These are phyloP conservation scores for Kwoniella shivajii DNA, from an alignment of 1,284 basidiomycete genomes.

Conservation along the genomic window DNA sequence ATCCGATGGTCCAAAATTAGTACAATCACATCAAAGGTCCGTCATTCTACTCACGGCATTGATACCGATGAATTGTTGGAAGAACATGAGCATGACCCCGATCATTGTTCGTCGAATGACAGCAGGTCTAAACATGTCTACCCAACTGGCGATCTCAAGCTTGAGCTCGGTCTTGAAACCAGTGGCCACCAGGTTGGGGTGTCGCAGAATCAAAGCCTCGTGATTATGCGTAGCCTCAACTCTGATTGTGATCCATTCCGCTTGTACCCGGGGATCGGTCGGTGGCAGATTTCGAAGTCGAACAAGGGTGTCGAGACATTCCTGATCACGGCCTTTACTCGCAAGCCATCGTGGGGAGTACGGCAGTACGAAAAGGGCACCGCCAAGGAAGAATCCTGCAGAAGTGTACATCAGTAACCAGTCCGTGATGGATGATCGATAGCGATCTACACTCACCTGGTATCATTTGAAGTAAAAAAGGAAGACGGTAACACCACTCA, in stretches of 20 bases:
- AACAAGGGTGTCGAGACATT: slow-evolving; percentile 33
- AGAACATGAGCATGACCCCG: slow-evolving; percentile 34
- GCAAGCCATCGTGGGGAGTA: slow-evolving; percentile 66
- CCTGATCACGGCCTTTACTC: slow-evolving; percentile 47
- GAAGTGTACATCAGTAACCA: slow-evolving; percentile 14
- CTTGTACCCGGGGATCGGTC: slow-evolving; percentile 38
- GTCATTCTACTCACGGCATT: slow-evolving; percentile 21
- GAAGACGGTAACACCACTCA: slow-evolving; percentile 36
- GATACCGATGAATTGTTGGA: slow-evolving; percentile 38
- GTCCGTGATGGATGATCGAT: not conserved
- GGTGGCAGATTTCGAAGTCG: slow-evolving; percentile 41
- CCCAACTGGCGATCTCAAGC: slow-evolving; percentile 25
- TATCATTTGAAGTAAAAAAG: slow-evolving; percentile 40
- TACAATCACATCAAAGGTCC: not conserved
- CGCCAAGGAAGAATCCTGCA: slow-evolving; percentile 14
- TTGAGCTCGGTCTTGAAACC: slow-evolving; percentile 20
- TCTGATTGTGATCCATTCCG: slow-evolving; percentile 48
- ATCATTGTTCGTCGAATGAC: slow-evolving; percentile 26
- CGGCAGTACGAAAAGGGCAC: slow-evolving; percentile 56
- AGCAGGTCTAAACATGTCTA: slow-evolving; percentile 29
- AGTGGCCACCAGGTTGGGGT: slow-evolving; percentile 20
- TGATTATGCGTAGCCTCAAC: slow-evolving; percentile 36
- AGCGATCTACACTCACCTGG: slow-evolving; percentile 22
- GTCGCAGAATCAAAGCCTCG: slow-evolving; percentile 16
- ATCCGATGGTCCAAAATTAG: too few species aligned